Conservation (phyloP, 352 stramenopile genomes). For the Phytophthora ohioensis region DNA sequence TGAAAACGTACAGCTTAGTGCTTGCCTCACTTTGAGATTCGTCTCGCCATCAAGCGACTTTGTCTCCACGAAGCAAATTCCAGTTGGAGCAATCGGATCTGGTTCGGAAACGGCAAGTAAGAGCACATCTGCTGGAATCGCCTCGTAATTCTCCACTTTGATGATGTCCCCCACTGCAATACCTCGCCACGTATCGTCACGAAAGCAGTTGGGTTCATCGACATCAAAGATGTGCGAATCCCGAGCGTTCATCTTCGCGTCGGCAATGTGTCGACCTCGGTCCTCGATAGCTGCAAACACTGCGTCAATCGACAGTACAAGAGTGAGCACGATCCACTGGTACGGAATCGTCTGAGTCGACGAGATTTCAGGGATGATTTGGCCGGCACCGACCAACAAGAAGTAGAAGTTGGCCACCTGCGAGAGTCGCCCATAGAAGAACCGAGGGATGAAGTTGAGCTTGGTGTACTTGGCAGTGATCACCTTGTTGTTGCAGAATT, state of each 20-base stretch:
- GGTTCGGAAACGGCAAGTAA: slow-evolving; percentile 79
- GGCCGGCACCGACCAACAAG: slow-evolving; percentile 84
- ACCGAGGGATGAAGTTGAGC: slow-evolving; percentile 85
- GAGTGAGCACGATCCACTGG: slow-evolving; percentile 86
- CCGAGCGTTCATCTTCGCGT: slow-evolving; percentile 86
- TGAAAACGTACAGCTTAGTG: slow-evolving; percentile 83
- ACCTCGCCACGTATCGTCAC: slow-evolving; percentile 61
- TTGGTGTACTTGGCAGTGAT: slow-evolving; percentile 91
- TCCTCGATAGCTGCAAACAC: slow-evolving; percentile 91
- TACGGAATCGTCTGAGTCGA: slow-evolving; percentile 88
- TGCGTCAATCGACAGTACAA: slow-evolving; percentile 87
- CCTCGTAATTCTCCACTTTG: slow-evolving; percentile 90
- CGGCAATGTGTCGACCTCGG: slow-evolving; percentile 73
- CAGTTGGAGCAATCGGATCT: slow-evolving; percentile 63
- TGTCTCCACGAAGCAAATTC: slow-evolving; percentile 90
- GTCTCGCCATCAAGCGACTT: slow-evolving; percentile 90
- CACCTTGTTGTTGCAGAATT: slow-evolving; percentile 86
- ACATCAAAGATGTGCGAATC: slow-evolving; percentile 72
- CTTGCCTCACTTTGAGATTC: slow-evolving; percentile 88
- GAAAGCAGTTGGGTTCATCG: slow-evolving; percentile 52
- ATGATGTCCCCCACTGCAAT: slow-evolving; percentile 85
- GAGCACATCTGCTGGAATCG: slow-evolving; percentile 83
- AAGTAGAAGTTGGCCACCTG: slow-evolving; percentile 93
- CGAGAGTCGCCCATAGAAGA: slow-evolving; percentile 87
- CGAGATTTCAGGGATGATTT: slow-evolving; percentile 88